These are phyloP conservation scores for Linnemannia zychae DNA, from an alignment of 192 early-diverging fungal species.

Conservation along the genomic window DNA sequence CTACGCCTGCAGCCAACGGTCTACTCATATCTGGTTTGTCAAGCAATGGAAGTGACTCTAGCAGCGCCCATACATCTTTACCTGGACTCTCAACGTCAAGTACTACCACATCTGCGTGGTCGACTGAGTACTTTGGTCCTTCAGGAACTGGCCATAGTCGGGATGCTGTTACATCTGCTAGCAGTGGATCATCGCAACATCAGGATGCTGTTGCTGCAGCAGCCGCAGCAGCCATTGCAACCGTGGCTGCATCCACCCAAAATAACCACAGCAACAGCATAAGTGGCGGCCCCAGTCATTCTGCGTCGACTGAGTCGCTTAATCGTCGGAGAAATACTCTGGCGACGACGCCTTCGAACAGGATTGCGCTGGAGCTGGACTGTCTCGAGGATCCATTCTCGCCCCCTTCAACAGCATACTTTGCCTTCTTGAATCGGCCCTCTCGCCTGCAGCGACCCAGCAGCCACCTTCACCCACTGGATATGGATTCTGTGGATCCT, in stretches of 20 bases:
- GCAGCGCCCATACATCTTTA: slow-evolving; percentile 4
- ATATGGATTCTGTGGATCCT: slow-evolving; percentile 47
- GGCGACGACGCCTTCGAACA: background rate
- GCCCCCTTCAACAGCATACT: slow-evolving; percentile 47
- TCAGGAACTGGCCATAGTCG: background rate
- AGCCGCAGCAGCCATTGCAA: background rate
- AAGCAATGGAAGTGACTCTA: background rate
- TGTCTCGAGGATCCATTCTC: slow-evolving; percentile 41
- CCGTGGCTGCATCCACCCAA: background rate
- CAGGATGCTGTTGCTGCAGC: background rate
- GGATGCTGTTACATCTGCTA: background rate
- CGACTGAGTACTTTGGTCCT: slow-evolving; percentile 46
- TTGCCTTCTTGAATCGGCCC: slow-evolving; percentile 46
- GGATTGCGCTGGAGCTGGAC: slow-evolving; percentile 25
- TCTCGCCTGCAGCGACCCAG: slow-evolving; percentile 17
- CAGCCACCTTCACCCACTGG: slow-evolving; percentile 37
- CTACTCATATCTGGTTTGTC: slow-evolving; percentile 35
- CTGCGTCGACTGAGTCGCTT: slow-evolving; percentile 13
- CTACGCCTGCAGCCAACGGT: background rate
- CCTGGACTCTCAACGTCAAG: slow-evolving; percentile 34
- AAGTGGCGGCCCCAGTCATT: background rate
- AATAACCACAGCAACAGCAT: slow-evolving; percentile 2
- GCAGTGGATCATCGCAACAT: background rate
- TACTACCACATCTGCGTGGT: slow-evolving; percentile 32
- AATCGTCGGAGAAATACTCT: slow-evolving; percentile 34